Percentiles rank a stretch among this genome's conserved stretches.
phyloP scores from a whole-genome alignment of 768 basidiomycete species.

The Steccherinum ochraceum region DNA sequence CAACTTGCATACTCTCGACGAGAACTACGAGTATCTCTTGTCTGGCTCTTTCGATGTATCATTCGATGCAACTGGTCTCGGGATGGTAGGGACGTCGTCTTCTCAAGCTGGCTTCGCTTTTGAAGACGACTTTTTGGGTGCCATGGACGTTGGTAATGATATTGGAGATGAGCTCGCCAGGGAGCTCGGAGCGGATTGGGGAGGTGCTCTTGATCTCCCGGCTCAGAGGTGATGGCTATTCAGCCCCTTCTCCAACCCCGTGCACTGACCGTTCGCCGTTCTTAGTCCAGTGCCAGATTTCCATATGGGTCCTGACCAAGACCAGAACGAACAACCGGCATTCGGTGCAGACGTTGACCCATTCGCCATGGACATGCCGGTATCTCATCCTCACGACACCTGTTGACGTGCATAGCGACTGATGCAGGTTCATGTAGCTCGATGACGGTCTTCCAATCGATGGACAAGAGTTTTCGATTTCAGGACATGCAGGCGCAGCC shows the following conservation, averaged over 20 bases:
- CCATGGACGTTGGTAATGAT: conserved; percentile 49
- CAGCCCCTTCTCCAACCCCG: background rate
- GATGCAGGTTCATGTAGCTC: no score
- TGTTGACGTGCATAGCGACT: no score
- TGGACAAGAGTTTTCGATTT: no score
- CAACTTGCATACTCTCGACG: conserved; percentile 59
- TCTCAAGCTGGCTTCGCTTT: conserved; percentile 44
- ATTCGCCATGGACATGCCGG: no score
- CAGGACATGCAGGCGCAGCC: no score
- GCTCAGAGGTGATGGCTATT: background rate
- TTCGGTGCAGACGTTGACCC: no score
- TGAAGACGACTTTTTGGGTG: conserved; percentile 54
- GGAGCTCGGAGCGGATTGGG: conserved; percentile 74
- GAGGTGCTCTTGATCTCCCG: conserved; percentile 16
- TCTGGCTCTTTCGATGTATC: conserved; percentile 62
- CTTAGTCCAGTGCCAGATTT: background rate
- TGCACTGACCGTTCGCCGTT: background rate
- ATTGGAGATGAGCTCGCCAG: conserved; percentile 70
- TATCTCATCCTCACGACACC: no score
- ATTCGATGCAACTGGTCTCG: conserved; percentile 29
- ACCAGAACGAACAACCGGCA: no score
- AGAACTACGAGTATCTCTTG: conserved; percentile 63
- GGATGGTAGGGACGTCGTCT: conserved; percentile 38
- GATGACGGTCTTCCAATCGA: no score
- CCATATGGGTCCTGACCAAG: background rate